These are phyloP conservation scores for Macadamia integrifolia DNA, from an alignment of 164 flowering plant genomes.

Conservation along the genomic window DNA sequence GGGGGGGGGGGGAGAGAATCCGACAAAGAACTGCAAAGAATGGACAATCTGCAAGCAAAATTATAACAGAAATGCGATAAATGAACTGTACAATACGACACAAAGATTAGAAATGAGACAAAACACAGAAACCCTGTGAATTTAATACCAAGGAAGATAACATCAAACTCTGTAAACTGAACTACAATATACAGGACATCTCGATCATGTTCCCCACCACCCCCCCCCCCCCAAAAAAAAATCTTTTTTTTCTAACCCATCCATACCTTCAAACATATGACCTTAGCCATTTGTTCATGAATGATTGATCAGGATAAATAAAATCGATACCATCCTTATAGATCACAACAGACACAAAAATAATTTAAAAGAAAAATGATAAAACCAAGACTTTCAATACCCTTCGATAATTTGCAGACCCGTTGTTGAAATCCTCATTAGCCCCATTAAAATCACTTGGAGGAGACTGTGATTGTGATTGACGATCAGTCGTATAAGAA, in stretches of 20 bases:
- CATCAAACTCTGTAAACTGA: not conserved
- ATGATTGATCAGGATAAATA: too few species aligned
- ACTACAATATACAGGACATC: too few species aligned
- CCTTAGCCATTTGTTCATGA: not conserved
- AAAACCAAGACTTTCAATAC: constrained; percentile 5
- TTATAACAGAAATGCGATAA: too few species aligned
- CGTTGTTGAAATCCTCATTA: constrained; percentile 29
- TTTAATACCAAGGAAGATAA: not conserved
- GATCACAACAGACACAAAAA: not conserved
- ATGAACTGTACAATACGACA: too few species aligned
- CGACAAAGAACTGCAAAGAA: too few species aligned
- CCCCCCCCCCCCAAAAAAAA: too few species aligned
- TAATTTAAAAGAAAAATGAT: not conserved
- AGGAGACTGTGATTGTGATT: constrained; percentile 10
- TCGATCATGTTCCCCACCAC: too few species aligned
- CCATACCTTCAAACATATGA: not conserved
- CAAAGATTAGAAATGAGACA: not conserved
- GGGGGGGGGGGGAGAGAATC: too few species aligned
- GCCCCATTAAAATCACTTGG: constrained; percentile 13
- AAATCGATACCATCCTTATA: too few species aligned
- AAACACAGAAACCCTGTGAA: not conserved
- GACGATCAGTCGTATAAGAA: constrained; percentile 22
- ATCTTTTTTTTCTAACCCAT: not conserved
- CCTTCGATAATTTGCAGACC: constrained; percentile 26
- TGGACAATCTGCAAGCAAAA: too few species aligned